These are phyloP conservation scores for Schizophyllum commune DNA, from an alignment of 1,284 basidiomycete species.

Conservation along the genomic window DNA sequence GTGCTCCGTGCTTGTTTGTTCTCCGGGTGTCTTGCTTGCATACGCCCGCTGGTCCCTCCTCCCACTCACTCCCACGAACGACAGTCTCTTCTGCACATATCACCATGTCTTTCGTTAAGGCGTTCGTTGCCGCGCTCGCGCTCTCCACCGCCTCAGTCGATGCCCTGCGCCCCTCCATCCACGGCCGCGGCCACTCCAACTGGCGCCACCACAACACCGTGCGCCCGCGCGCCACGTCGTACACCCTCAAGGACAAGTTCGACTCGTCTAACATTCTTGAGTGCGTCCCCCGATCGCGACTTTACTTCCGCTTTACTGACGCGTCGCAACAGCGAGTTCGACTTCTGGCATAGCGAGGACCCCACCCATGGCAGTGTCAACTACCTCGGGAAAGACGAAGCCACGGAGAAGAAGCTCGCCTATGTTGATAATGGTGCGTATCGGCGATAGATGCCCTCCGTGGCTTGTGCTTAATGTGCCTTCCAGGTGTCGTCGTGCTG, in stretches of 20 bases:
- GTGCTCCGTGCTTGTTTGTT: neutral
- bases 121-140: neutral
- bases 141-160: neutral
- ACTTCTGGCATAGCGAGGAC: constrained; percentile 19
- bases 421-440: constrained; percentile 19
- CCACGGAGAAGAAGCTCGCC: constrained; percentile 16
- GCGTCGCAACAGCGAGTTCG: neutral
- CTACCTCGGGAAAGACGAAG: constrained; percentile 16
- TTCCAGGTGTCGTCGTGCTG: constrained; percentile 15
- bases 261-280: neutral
- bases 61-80: neutral
- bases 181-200: neutral
- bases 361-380: constrained; percentile 23
- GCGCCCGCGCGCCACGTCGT: neutral
- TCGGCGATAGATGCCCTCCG: neutral
- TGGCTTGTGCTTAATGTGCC: neutral
- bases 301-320: neutral
- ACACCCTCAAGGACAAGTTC: neutral
- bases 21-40: neutral
- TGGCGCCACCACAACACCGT: neutral
- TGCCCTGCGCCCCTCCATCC: neutral
- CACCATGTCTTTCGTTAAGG: neutral
- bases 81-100: neutral
- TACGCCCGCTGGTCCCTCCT: too few relatives aligned
- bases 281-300: neutral